Evolutionary conservation across 75 land plant species (phyloP), one percentile per base, ranked within the genome.

Genomic region (Picea sitchensis): DNA sequence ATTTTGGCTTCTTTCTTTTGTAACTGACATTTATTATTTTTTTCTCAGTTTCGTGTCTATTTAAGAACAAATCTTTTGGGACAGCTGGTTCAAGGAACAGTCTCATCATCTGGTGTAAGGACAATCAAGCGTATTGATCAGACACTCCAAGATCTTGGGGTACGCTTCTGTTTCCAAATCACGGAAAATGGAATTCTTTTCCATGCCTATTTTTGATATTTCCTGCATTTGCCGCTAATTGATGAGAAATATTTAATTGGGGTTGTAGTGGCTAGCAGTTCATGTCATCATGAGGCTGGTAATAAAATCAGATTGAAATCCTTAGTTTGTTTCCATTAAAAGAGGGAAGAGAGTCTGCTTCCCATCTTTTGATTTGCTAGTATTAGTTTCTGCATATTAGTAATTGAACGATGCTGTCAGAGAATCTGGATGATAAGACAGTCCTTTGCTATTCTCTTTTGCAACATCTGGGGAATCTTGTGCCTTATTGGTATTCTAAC

Each of bases 141-240:
- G 81, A 88, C 91, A 65, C 84, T 95, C 65, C 92, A 90, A 77
- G 98, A 95, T 57, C 90, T 90, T 82, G 93, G 94, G 88, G 98
- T 95, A 78, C 77, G 78, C 78, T 73, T 38, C 51, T 15, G 61
- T 83, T 79, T 56, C 31, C 60, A 54, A 58, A 76, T 58, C 26
- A 23, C 6, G 26, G 15, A 76, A 54, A 13, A 69, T 18, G 9
- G 41, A 6, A 32, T 44, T 17, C 5, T 68, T 36, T 34, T 15
- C 18, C 5, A 4, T 68, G 47, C 34, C 17, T 34, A 47, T 26
- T 68, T 17, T 68, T 32, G 18, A 64, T 13, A 67, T 6, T 1
- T 18, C 9, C n/a, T 31, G 30, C 36, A 67, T 6, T 1, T 18
- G 30, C n/a, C 17, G 30, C 32, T 67, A 13, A 18, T 67, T 17